phyloP scores from a whole-genome alignment of 495 filamentous ascomycete species.

The Podospora conica region DNA sequence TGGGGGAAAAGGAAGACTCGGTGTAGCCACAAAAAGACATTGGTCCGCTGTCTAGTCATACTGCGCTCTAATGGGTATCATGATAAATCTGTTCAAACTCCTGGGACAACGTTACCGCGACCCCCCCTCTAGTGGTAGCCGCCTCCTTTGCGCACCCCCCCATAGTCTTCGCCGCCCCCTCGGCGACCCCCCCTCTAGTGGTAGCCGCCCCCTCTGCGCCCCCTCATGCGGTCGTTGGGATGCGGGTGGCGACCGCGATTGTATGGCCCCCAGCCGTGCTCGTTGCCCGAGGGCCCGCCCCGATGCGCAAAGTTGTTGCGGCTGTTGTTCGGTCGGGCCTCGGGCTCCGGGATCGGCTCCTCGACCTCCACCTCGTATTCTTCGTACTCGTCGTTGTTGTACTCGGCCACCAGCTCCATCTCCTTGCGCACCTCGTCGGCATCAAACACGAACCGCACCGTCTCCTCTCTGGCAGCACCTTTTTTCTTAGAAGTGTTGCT shows the following conservation, averaged over 20 bases:
- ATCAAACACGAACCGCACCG: conserved; percentile 88
- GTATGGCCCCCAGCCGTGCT: conserved; percentile 25
- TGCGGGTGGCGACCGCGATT: conserved; percentile 17
- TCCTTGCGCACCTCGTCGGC: conserved; percentile 67
- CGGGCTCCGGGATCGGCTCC: conserved; percentile 35
- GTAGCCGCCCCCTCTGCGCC: neutral
- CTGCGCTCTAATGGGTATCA: neutral
- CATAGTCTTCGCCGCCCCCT: too few relatives aligned
- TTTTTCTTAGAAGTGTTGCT: conserved; percentile 37
- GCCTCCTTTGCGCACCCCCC: neutral
- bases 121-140: neutral
- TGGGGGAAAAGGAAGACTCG: neutral
- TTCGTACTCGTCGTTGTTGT: conserved; percentile 70
- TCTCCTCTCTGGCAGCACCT: conserved; percentile 61
- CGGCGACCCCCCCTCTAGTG: too few relatives aligned
- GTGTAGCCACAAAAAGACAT: neutral
- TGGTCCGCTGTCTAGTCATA: neutral
- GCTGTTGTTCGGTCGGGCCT: conserved; percentile 24
- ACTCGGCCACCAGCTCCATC: conserved; percentile 56
- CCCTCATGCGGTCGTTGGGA: neutral
- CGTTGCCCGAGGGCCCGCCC: conserved; percentile 11
- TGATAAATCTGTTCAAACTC: neutral
- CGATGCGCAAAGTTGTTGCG: conserved; percentile 7
- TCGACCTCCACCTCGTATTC: conserved; percentile 66
- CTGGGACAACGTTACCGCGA: neutral